Evolutionary conservation across 176 grass and related monocot genomes (phyloP).

Genomic region (Puccinellia tenuiflora): DNA sequence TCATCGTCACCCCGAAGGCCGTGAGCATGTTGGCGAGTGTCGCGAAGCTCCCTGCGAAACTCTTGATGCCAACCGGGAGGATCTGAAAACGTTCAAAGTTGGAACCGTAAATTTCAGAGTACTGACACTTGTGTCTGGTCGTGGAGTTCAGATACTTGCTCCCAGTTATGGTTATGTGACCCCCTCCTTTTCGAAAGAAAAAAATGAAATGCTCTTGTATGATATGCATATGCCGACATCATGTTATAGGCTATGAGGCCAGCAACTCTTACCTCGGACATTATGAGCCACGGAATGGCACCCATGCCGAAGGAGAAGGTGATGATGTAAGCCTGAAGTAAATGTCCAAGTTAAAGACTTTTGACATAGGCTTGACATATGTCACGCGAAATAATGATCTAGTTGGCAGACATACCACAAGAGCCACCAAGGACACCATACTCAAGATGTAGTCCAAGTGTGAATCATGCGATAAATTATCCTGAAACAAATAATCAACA

Average conservation of each 20-base stretch:
- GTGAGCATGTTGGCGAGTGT: conserved; percentile 89
- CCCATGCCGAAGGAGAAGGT: conserved; percentile 84
- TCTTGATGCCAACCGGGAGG: conserved; percentile 72
- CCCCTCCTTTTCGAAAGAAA: background rate
- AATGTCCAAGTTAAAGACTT: conserved; percentile 1
- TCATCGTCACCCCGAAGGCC: conserved; percentile 75
- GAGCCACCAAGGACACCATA: conserved; percentile 68
- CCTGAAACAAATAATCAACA: conserved; percentile 44
- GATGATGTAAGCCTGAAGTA: conserved; percentile 66
- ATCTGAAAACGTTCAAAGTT: conserved; percentile 31
- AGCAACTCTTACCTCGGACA: conserved; percentile 71
- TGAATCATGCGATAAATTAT: conserved; percentile 44
- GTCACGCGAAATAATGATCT: background rate
- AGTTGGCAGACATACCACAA: conserved; percentile 58
- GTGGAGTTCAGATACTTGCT: background rate
- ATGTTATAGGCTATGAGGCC: background rate
- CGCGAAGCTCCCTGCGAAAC: conserved; percentile 75
- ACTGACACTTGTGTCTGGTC: background rate
- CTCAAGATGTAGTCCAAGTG: conserved; percentile 58
- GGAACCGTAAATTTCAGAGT: background rate
- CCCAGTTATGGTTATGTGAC: background rate
- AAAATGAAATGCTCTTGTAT: background rate
- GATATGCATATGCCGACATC: background rate
- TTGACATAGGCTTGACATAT: background rate
- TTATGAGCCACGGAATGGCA: conserved; percentile 96